phyloP scores from a whole-genome alignment of 2,329 filamentous ascomycete species.

The Neodidymelliopsis sp. region DNA sequence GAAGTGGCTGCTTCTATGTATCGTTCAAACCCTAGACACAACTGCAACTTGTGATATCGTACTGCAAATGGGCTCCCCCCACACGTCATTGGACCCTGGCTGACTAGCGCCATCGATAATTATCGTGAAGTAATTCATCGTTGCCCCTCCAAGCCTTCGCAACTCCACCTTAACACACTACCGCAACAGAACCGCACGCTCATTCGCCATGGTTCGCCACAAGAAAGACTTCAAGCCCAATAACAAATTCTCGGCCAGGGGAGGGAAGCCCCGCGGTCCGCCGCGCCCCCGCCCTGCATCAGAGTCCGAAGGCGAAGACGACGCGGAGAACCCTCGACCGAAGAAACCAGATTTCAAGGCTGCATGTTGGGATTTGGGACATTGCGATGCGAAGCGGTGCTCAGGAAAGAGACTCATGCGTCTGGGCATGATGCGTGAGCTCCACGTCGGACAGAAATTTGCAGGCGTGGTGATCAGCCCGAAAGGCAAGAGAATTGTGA shows the following conservation, averaged over 20 bases:
- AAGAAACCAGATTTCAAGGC: slow-evolving; percentile 77
- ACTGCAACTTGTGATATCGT: no score
- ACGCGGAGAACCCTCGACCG: slow-evolving; percentile 37
- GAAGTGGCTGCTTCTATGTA: neutral
- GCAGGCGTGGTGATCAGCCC: slow-evolving; percentile 93
- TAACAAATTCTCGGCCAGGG: slow-evolving; percentile 69
- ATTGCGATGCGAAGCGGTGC: slow-evolving; percentile 96
- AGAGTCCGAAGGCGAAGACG: slow-evolving; percentile 32
- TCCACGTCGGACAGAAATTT: slow-evolving; percentile 91
- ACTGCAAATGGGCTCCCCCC: neutral
- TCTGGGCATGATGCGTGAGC: slow-evolving; percentile 89
- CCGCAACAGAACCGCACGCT: neutral
- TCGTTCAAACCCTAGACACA: no score
- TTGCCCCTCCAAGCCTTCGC: slow-evolving; percentile 29
- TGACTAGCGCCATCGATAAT: slow-evolving; percentile 32
- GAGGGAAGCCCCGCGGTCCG: slow-evolving; percentile 58
- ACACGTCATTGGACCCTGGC: slow-evolving; percentile 22
- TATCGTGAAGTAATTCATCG: slow-evolving; percentile 21
- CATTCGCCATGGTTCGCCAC: slow-evolving; percentile 80
- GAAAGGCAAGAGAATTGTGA: slow-evolving; percentile 86
- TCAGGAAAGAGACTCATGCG: slow-evolving; percentile 95
- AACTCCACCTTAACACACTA: slow-evolving; percentile 4
- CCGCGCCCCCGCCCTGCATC: slow-evolving; percentile 50
- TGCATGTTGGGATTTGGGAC: slow-evolving; percentile 96
- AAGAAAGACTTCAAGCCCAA: slow-evolving; percentile 86